These are phyloP conservation scores for Leccinum rimulosum DNA, from an alignment of 768 basidiomycete species.

Conservation along the genomic window DNA sequence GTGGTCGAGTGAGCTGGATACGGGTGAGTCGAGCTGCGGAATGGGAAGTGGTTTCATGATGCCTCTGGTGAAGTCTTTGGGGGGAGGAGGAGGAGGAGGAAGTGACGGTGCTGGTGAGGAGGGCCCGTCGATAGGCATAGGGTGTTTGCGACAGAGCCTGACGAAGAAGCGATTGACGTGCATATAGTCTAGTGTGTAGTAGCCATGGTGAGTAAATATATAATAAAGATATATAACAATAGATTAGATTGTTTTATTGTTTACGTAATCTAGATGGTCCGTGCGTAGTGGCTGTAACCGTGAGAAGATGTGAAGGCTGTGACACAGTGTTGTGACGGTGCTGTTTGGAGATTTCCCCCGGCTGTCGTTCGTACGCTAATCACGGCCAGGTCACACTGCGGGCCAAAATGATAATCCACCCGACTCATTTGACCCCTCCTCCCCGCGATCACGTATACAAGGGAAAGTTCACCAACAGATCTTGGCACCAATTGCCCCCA, in stretches of 20 bases:
- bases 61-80: slow-evolving; percentile 16
- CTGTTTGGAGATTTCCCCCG: slow-evolving; percentile 29
- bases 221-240: background rate
- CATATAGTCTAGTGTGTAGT: background rate
- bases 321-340: slow-evolving; percentile 30
- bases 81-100: slow-evolving; percentile 21
- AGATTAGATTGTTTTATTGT: slow-evolving; percentile 1
- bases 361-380: slow-evolving; percentile 37
- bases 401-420: slow-evolving; percentile 33
- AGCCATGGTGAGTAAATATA: slow-evolving; percentile 5
- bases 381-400: slow-evolving; percentile 36
- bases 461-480: slow-evolving; percentile 54
- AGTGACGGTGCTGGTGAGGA: slow-evolving; percentile 3
- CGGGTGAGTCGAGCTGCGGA: slow-evolving; percentile 12
- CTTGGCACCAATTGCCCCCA: slow-evolving; percentile 60
- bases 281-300: slow-evolving; percentile 25
- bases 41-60: slow-evolving; percentile 23
- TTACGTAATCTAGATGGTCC: slow-evolving; percentile 21
- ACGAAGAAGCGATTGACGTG: slow-evolving; percentile 6
- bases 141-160: slow-evolving; percentile 18
- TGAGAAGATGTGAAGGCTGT: slow-evolving; percentile 27
- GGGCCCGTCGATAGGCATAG: background rate
- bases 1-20: background rate
- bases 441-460: slow-evolving; percentile 44
- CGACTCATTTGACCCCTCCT: slow-evolving; percentile 16